Evolutionary conservation across 2,329 filamentous ascomycete genomes (phyloP).

Genomic region (Ilyonectria sp.): DNA sequence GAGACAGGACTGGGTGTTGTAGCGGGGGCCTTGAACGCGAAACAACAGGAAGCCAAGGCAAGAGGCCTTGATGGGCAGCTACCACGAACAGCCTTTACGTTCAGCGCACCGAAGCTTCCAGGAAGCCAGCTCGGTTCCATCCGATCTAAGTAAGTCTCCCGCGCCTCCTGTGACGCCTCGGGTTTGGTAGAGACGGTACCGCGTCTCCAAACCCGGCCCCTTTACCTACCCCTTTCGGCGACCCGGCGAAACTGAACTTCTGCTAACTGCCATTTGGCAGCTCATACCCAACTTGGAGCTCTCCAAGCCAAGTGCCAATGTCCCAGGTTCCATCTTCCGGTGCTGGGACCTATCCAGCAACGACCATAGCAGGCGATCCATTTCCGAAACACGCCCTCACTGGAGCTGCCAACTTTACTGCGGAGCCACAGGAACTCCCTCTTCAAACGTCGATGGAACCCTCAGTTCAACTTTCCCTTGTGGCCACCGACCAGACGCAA

Average conservation of each 20-base stretch:
- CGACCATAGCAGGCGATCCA: conserved; percentile 65
- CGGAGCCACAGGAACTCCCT: conserved; percentile 69
- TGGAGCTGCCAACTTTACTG: conserved; percentile 62
- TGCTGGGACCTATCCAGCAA: conserved; percentile 64
- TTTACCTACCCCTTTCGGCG: neutral
- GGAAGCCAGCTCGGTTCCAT: conserved; percentile 67
- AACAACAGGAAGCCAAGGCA: conserved; percentile 68
- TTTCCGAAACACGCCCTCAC: conserved; percentile 69
- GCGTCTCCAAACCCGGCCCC: neutral
- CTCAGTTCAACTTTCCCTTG: conserved; percentile 66
- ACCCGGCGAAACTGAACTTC: conserved; percentile 1
- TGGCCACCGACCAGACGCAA: conserved; percentile 63
- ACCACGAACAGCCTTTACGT: conserved; percentile 71
- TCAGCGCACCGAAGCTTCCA: conserved; percentile 70
- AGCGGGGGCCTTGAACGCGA: conserved; percentile 68
- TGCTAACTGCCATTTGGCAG: conserved; percentile 56
- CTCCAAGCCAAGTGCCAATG: conserved; percentile 60
- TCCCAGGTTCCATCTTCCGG: conserved; percentile 65
- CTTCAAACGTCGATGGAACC: conserved; percentile 67
- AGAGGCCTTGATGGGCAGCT: conserved; percentile 68
- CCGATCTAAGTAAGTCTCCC: conserved; percentile 70
- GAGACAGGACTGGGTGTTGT: conserved; percentile 74
- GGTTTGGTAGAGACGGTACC: neutral
- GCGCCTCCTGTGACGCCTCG: neutral
- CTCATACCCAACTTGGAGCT: conserved; percentile 72